phyloP scores from a whole-genome alignment of 1,284 basidiomycete genomes.

The Agaricales sp. region DNA sequence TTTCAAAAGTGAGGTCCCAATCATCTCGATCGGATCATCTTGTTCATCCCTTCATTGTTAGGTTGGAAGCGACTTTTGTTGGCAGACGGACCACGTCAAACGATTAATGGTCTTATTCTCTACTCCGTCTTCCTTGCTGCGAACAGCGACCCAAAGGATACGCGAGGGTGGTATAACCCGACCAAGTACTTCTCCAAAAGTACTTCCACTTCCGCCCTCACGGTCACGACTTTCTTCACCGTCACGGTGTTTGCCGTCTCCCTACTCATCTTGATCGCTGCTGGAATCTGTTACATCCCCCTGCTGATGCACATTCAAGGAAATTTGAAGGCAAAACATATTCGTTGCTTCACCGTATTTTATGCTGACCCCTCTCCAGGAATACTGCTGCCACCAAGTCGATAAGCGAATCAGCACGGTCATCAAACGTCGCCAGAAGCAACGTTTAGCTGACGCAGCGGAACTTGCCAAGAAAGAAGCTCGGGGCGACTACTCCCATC shows the following conservation, averaged over 20 bases:
- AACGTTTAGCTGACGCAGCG: slow-evolving; percentile 74
- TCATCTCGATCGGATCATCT: no score
- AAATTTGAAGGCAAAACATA: slow-evolving; percentile 71
- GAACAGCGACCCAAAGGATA: slow-evolving; percentile 30
- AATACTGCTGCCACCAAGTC: slow-evolving; percentile 98
- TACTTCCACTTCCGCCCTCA: slow-evolving; percentile 74
- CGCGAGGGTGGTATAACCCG: slow-evolving; percentile 56
- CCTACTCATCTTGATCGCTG: slow-evolving; percentile 71
- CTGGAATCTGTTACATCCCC: slow-evolving; percentile 86
- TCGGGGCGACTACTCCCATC: slow-evolving; percentile 78
- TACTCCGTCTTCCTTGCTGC: slow-evolving; percentile 86
- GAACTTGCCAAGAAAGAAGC: slow-evolving; percentile 88
- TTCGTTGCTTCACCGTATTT: slow-evolving; percentile 2
- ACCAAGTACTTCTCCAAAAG: slow-evolving; percentile 57
- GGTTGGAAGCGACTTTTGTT: slow-evolving; percentile 93
- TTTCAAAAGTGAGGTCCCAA: slow-evolving; percentile 83
- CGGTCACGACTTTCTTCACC: slow-evolving; percentile 86
- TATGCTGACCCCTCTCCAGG: slow-evolving; percentile 34
- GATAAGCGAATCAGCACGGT: slow-evolving; percentile 95
- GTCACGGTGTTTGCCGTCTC: slow-evolving; percentile 82
- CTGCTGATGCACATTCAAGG: slow-evolving; percentile 92
- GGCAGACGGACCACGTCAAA: slow-evolving; percentile 95
- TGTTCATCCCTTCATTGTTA: slow-evolving; percentile 27
- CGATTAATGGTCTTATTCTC: slow-evolving; percentile 90
- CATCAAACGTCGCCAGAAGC: slow-evolving; percentile 86